These are phyloP conservation scores for Aspergillus neotritici DNA, from an alignment of 2,329 filamentous ascomycete species.

Conservation along the genomic window DNA sequence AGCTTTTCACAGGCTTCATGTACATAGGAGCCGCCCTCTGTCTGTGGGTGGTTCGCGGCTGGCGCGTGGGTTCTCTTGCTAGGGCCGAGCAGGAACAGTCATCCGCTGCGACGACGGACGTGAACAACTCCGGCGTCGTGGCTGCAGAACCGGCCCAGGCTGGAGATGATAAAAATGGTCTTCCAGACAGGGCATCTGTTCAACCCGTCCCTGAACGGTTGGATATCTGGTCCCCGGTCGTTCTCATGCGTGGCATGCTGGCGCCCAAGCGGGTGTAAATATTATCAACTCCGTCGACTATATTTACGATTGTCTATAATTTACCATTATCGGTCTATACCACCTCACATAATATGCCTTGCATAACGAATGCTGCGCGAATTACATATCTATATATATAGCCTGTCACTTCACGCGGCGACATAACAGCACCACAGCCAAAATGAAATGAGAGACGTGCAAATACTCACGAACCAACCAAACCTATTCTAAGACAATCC, in stretches of 20 bases:
- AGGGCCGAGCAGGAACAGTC: conserved; percentile 11
- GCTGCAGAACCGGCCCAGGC: background rate
- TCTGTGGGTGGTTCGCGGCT: conserved; percentile 35
- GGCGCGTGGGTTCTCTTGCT: conserved; percentile 34
- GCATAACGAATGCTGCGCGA: no score
- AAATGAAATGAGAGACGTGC: no score
- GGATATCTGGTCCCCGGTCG: conserved; percentile 23
- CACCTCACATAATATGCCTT: no score
- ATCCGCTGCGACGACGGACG: background rate
- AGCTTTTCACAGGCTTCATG: conserved; percentile 57
- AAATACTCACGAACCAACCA: no score
- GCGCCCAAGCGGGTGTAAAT: conserved; percentile 21
- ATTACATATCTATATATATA: no score
- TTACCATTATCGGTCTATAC: no score
- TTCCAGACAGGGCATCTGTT: background rate
- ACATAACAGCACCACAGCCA: no score
- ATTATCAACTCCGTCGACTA: no score
- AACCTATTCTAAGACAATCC: no score
- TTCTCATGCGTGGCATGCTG: conserved; percentile 28
- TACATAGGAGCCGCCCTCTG: conserved; percentile 53
- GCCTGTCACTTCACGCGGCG: no score
- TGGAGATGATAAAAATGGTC: conserved; percentile 10
- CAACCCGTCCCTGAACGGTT: background rate
- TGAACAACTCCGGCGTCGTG: background rate
- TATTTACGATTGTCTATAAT: no score